These are phyloP conservation scores for Hygrophorus pudorinus DNA, from an alignment of 768 basidiomycete species.

Conservation along the genomic window DNA sequence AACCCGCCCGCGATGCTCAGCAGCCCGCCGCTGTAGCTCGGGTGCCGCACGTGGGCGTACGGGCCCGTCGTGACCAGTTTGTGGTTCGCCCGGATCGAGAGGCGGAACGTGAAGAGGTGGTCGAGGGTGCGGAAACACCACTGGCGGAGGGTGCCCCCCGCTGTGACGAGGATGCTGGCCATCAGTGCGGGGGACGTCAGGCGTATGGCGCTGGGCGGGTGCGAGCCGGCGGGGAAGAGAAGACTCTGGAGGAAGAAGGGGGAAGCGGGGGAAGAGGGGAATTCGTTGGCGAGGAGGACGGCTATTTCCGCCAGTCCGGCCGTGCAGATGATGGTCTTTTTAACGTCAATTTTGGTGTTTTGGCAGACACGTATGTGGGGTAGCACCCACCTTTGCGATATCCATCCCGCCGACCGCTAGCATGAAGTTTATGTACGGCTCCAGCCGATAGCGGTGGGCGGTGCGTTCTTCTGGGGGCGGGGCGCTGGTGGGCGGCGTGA, in stretches of 20 bases:
- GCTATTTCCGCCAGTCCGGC: neutral
- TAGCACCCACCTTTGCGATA: neutral
- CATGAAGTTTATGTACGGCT: neutral
- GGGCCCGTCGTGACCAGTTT: slow-evolving; percentile 19
- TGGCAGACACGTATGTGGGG: too few relatives aligned
- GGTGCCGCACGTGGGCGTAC: slow-evolving; percentile 20
- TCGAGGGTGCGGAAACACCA: slow-evolving; percentile 18
- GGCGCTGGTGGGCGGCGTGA: slow-evolving; percentile 4
- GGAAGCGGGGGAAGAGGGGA: neutral
- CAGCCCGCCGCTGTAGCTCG: slow-evolving; percentile 15
- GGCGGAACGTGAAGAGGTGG: slow-evolving; percentile 19
- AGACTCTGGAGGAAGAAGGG: neutral
- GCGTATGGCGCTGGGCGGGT: slow-evolving; percentile 4
- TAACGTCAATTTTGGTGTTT: slow-evolving; percentile 1
- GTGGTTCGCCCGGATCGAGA: slow-evolving; percentile 15
- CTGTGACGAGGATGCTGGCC: slow-evolving; percentile 11
- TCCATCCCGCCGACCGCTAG: slow-evolving; percentile 1
- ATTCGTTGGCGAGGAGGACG: neutral
- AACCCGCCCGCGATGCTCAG: slow-evolving; percentile 9
- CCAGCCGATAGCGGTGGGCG: neutral
- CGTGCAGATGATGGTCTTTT: neutral
- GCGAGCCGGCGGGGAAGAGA: neutral
- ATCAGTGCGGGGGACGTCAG: slow-evolving; percentile 12
- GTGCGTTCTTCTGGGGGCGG: neutral
- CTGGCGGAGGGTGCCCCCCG: slow-evolving; percentile 15